Base-by-base conservation (phyloP, 805 yeast genomes). In the Metahyphopichia silvanorum region DNA sequence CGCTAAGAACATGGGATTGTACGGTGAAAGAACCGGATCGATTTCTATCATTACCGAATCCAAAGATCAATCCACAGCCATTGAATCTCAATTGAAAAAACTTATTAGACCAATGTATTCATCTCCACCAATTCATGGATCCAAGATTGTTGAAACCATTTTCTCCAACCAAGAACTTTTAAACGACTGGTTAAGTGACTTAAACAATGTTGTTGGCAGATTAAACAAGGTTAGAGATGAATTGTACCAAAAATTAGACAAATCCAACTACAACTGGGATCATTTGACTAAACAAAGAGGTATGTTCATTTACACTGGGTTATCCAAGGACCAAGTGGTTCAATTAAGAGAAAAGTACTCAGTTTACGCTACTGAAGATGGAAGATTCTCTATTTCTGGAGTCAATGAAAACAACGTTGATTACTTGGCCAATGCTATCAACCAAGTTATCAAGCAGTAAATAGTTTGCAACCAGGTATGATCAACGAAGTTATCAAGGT, bases 71-170 rank as follows among this genome's bases (percentile, higher is more conserved):
- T 55, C 70, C 35, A 65, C 55, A 42, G 73, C 69, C 49, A 74
- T 79, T 48, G 88, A 71, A 63, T 86, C 93, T 5, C 95, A 86
- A 66, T 68, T 91, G 57, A 86, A 86, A 69, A 79, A 76, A 54
- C 74, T 85, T 47, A 81, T 86, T 39, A 77, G 98, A 56, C 85
- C 96, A 24, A 76, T 85, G 52, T 84, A 86, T 67, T 87, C 96
- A 5, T 86, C 93, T 44, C 97, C 98, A 21, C 96, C 98, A 34
- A 83, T 86, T 38, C 91, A 88, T 61, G 98, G 98, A 12, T 84
- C 96, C 14, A 81, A 87, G 51, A 76, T 91, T 36, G 98, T 88
- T 15, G 84, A 84, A 55, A 68, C 77, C 49, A 82, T 91, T 31
- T 72, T 91, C 35, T 71, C 76, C 35, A 68, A 77, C 44, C 69